Evolutionary conservation across 257 asterid species (phyloP), one percentile per base, ranked within the genome.

Genomic region (Fraxinus pennsylvanica): DNA sequence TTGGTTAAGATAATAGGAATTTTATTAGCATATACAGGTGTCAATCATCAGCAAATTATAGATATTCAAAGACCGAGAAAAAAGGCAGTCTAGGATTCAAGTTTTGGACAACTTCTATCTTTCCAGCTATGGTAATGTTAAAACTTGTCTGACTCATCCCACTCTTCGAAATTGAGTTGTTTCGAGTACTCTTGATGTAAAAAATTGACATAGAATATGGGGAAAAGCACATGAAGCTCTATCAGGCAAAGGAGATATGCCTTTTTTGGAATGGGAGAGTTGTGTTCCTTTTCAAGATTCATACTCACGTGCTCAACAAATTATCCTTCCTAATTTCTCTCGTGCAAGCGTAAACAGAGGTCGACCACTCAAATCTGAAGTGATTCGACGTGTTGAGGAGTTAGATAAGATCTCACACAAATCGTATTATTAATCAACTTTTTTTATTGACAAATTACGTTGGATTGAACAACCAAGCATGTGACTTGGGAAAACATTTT

Each of bases 191-290:
- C 66, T 57, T 57, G 66, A n/a, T n/a, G 27, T n/a, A 63, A 29
- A 22, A 17, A 54, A 6, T 17, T 52, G 71, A 73, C 57, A 54
- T 39, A 21, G 70, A 54, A 54, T 78, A 50, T 61, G 78, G 50
- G 74, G 54, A 52, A 72, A 75, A 61, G 73, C 80, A 75, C 76
- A 73, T 72, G 81, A 54, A 65, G 25, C 57, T 66, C 68, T 43
- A 77, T 73, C 74, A 30, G 65, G 77, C 68, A 33, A 52, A 3
- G 66, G 27, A 41, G 77, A 76, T 79, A 54, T 81, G 81, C 79
- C 78, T 43, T 79, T 84, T 81, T 78, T 36, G 85, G 83, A 82
- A 79, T 76, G 72, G 79, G 84, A 68, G 57, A 75, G 29, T 2
- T 54, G 4, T 75, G 85, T 41, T 72, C 12, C 83, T 68, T 74